Base-by-base conservation (phyloP, 768 basidiomycete genomes). In the Podaxis sp. region DNA sequence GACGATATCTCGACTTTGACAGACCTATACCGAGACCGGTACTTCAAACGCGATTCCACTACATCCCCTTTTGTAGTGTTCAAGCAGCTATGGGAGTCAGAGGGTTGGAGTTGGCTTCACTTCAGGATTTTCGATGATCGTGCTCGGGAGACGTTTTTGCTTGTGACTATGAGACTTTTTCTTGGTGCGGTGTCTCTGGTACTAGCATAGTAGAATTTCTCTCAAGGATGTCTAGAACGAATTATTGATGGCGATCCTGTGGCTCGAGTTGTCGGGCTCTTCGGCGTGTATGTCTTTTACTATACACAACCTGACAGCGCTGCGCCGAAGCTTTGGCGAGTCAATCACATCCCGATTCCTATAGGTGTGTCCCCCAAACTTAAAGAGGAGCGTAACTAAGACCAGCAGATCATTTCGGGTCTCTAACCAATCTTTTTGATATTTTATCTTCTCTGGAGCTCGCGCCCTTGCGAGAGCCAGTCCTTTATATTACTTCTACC, bases 51-150 rank as follows among this genome's bases (percentile, higher is more conserved):
- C 5, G 65, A 57, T 62, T 70, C 62, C 58, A 63, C 56, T 61
- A 71, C 71, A 54, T 42, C 62, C 18, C 89, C 91, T 0, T 93
- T 93, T 69, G 65, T 75, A 2, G 74, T 86, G 18, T 94, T 93
- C 82, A 92, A 89, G 71, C 65, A 68, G 1, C 66, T 90, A 18
- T 94, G 92, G 91, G 70, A 68, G 10, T 73, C 74, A 4, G 79
- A 82, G 62, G 88, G 89, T 21, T 94, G 91, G 91, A 74, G 77
- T 35, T 90, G 84, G 82, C 71, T 91, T 47, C 90, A 92, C 67
- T 81, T 93, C 74, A 86, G 82, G 69, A 84, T 87, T 3, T 83
- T 89, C 61, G 90, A 93, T 66, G 72, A 78, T 46, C 79, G 88
- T 52, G 76, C 87, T 21, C 82, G 91, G 38, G 82, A 87, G 50